Evolutionary conservation across 495 filamentous ascomycete genomes (phyloP), one percentile per base, ranked within the genome.

Genomic region (Hypoxylon fuscum): DNA sequence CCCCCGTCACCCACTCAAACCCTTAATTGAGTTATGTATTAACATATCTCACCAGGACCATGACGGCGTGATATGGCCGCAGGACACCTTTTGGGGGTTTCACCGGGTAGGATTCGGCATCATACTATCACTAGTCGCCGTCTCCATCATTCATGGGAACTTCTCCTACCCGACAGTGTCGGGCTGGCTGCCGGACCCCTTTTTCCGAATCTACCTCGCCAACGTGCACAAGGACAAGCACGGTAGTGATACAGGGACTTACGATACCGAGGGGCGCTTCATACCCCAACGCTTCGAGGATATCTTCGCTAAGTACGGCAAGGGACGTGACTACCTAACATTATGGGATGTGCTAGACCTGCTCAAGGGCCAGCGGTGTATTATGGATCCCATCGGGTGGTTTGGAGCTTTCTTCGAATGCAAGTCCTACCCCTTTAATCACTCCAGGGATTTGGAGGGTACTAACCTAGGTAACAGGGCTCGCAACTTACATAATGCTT

Each of bases 141-240:
- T 71, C 22, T 43, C 82, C 41, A 66, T 85, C 44, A 81, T 87
- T 64, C 76, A 84, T 60, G 31, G 58, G 43, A 70, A 67, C 55
- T 80, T 86, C 62, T 83, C 80, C 1, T 87, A 84, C 48, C 78
- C 81, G 9, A 83, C 82, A 6, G 64, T 64, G 22, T 48, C 72
- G 32, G 69, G 72, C 44, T 60, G 57, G 27, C 25, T 84, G 22
- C 76, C 81, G 18, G 79, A 81, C 61, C 73, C 81, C 32, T 76
- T 78, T 22, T 87, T 85, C 70, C 68, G 85, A 6, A 68, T 87
- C 21, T 85, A 79, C 53, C 58, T 81, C 1, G 56, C 62, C 1
- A 71, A 69, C 2, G 79, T 87, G 34, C 81, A 86, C 69, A 85
- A 83, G 68, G 78, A 74, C 38, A 88, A 85, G 72, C 83, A 86